Evolutionary conservation across 805 yeast genomes (phyloP), one percentile per base, ranked within the genome.

Genomic region (Komagataella mondaviorum): DNA sequence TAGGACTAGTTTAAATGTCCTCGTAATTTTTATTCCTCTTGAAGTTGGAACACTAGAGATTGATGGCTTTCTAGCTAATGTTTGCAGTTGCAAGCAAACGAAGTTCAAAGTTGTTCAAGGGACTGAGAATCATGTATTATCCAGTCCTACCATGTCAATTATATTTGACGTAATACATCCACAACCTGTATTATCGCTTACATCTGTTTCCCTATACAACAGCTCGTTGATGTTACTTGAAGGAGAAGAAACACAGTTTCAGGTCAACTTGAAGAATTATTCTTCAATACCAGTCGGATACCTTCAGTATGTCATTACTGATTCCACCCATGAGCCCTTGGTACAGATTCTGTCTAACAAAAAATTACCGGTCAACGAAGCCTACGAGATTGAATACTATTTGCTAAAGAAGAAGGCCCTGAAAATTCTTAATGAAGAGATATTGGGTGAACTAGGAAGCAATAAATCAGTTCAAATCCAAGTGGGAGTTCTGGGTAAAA

Each of bases 211-310:
- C 57, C 71, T 83, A 12, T 72, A 76, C 18, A 82, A 81, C 56
- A 79, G 80, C 3, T 82, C 87, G 80, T 59, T 83, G 3, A 83
- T 87, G 88, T 64, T 88, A 14, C 64, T 88, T 10, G 95, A 88
- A 60, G 96, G 96, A 6, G 93, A 88, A 57, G 67, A 70, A 45
- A 72, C 71, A 49, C 55, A 61, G 1, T 77, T 85, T 53, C 66
- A 71, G 1, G 62, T 87, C 4, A 62, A 65, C 1, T 63, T 88
- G 36, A 72, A 74, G 48, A 88, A 88, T 61, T 70, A 74, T 17
- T 81, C 91, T 0, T 60, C 65, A 4, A 80, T 82, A 3, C 59
- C 72, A 0, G 78, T 84, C 47, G 77, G 81, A 51, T 71, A 75
- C 49, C 57, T 88, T 39, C 71, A 80, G 3, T 81, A 85, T 54